These are phyloP conservation scores for Lactarius quietus DNA, from an alignment of 768 basidiomycete genomes.

Conservation along the genomic window DNA sequence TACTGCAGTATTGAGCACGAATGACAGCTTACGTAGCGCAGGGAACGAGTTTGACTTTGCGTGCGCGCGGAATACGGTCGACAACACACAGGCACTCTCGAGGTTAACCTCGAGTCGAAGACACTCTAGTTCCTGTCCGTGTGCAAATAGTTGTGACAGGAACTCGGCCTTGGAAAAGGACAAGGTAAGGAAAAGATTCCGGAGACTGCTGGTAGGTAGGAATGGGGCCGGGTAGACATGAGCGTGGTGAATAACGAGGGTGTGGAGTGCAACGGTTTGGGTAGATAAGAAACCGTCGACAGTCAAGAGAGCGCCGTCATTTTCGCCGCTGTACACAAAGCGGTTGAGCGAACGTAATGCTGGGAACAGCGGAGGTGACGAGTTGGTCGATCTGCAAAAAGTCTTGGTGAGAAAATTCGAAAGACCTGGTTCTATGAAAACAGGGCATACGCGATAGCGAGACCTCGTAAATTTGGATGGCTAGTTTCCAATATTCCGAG, in stretches of 20 bases:
- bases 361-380: slow-evolving; percentile 1
- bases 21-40: slow-evolving; percentile 62
- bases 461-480: slow-evolving; percentile 41
- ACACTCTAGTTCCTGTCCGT: slow-evolving; percentile 62
- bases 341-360: slow-evolving; percentile 31
- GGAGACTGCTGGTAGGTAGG: slow-evolving; percentile 60
- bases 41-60: slow-evolving; percentile 40
- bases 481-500: slow-evolving; percentile 49
- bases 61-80: slow-evolving; percentile 47
- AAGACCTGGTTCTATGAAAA: neutral
- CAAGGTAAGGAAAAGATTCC: slow-evolving; percentile 54
- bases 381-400: slow-evolving; percentile 3
- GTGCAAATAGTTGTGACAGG: slow-evolving; percentile 55
- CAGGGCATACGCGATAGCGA: slow-evolving; percentile 37
- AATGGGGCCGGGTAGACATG: slow-evolving; percentile 46
- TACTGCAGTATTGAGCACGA: slow-evolving; percentile 34
- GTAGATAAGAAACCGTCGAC: slow-evolving; percentile 43
- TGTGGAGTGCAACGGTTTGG: slow-evolving; percentile 16
- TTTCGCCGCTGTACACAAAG: slow-evolving; percentile 31
- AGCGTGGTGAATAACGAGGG: slow-evolving; percentile 14
- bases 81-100: slow-evolving; percentile 32
- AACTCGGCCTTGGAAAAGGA: slow-evolving; percentile 48
- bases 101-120: slow-evolving; percentile 55
- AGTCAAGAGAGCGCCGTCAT: slow-evolving; percentile 39
- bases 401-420: neutral